Conservation (phyloP, 345 rosid species). For the Clarkia xantiana region DNA sequence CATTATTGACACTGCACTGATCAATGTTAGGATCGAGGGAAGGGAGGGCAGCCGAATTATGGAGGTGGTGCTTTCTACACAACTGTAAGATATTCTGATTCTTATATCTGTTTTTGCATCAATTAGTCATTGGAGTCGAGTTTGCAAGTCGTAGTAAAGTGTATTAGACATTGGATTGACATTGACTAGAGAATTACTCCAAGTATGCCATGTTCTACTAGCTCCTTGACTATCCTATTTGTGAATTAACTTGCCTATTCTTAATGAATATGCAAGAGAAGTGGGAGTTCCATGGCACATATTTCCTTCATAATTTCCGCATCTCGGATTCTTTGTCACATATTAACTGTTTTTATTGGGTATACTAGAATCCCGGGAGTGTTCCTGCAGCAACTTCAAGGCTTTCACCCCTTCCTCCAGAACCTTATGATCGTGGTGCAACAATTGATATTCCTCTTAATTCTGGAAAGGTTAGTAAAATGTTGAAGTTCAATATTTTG, state of each 20-base stretch:
- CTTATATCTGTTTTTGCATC: neutral
- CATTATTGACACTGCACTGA: conserved; percentile 1
- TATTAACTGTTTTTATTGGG: conserved; percentile 2
- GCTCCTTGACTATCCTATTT: neutral
- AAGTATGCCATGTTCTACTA: too few species aligned
- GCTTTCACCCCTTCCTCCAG: conserved; percentile 90
- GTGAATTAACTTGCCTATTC: neutral
- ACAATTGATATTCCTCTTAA: conserved; percentile 77
- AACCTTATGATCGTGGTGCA: conserved; percentile 81
- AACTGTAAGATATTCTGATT: conserved; percentile 23
- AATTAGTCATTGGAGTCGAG: too few species aligned
- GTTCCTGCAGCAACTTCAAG: conserved; percentile 62
- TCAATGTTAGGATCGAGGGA: conserved; percentile 32
- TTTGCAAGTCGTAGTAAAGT: too few species aligned
- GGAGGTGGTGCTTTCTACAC: conserved; percentile 49
- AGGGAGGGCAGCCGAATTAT: conserved; percentile 33
- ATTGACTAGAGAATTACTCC: too few species aligned
- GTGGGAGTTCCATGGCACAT: conserved; percentile 1
- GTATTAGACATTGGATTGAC: too few species aligned
- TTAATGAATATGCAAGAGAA: neutral
- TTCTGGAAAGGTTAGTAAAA: conserved; percentile 36
- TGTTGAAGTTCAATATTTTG: conserved; percentile 1
- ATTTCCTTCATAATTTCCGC: too few species aligned
- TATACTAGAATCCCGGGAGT: conserved; percentile 55
- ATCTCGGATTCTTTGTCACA: conserved; percentile 3